Percentiles rank a stretch among this genome's conserved stretches.
phyloP scores from a whole-genome alignment of 768 basidiomycete genomes.

The Kwoniella shandongensis region DNA sequence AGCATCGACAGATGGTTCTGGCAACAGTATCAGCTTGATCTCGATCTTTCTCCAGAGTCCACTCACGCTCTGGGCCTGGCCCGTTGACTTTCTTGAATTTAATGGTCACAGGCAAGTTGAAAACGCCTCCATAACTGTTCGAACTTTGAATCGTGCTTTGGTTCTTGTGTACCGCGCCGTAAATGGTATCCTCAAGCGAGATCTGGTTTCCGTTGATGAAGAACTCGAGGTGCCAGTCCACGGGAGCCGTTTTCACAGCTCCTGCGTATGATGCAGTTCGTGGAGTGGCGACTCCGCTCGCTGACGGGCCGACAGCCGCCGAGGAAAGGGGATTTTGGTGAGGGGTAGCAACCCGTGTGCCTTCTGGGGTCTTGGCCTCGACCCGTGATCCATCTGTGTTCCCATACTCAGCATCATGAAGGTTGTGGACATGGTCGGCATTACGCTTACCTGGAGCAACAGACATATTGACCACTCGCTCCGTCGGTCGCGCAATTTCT shows the following conservation, averaged over 20 bases:
- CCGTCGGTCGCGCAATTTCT: constrained; percentile 63
- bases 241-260: constrained; percentile 86
- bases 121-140: constrained; percentile 51
- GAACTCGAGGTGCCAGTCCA: constrained; percentile 97
- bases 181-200: constrained; percentile 85
- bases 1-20: constrained; percentile 26
- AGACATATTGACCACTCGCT: constrained; percentile 82
- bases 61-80: constrained; percentile 60
- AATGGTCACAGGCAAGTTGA: constrained; percentile 87
- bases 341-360: constrained; percentile 89
- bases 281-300: constrained; percentile 23
- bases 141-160: constrained; percentile 12
- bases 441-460: constrained; percentile 63
- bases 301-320: constrained; percentile 41
- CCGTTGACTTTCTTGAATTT: constrained; percentile 91
- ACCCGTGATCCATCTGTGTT: constrained; percentile 80
- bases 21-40: constrained; percentile 56
- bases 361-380: constrained; percentile 94
- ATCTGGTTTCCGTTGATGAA: constrained; percentile 84
- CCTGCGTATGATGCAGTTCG: constrained; percentile 74
- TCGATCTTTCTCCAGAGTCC: background rate
- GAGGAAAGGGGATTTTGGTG: constrained; percentile 54
- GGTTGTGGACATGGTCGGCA: background rate
- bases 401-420: background rate
- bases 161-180: constrained; percentile 78